Percentiles rank a stretch among this genome's conserved stretches.
phyloP scores from a whole-genome alignment of 352 stramenopile genomes.

The Phytophthora niederhauseri region DNA sequence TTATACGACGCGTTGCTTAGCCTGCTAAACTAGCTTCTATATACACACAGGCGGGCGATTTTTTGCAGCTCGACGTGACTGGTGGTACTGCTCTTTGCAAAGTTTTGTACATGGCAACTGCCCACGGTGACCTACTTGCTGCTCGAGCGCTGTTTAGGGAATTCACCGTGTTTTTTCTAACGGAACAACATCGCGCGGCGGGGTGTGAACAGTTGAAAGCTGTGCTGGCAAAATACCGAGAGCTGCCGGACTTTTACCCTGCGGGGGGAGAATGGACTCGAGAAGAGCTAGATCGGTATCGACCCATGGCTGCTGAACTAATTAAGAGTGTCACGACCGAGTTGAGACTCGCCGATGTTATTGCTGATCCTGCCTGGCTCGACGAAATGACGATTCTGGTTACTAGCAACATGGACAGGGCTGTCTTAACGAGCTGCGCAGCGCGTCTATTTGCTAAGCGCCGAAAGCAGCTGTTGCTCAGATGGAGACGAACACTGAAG shows the following conservation, averaged over 20 bases:
- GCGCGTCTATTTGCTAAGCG: background rate
- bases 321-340: background rate
- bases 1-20: no score
- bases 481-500: conserved; percentile 9
- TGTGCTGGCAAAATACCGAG: no score
- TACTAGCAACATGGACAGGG: background rate
- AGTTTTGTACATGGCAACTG: background rate
- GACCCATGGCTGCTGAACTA: background rate
- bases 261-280: no score
- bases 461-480: no score
- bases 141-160: conserved; percentile 8
- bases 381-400: background rate
- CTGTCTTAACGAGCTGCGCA: background rate
- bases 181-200: conserved; percentile 8
- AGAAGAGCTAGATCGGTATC: no score
- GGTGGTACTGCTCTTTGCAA: conserved; percentile 18
- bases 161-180: conserved; percentile 12
- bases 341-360: background rate
- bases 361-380: background rate
- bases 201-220: no score
- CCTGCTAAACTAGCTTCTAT: no score
- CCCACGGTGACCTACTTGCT: background rate
- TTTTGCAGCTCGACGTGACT: conserved; percentile 18
- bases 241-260: no score
- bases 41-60: conserved; percentile 11